Percentiles rank a stretch among this genome's conserved stretches.
Evolutionary conservation across 257 asterid genomes (phyloP).

Genomic region (Solanum pennellii): DNA sequence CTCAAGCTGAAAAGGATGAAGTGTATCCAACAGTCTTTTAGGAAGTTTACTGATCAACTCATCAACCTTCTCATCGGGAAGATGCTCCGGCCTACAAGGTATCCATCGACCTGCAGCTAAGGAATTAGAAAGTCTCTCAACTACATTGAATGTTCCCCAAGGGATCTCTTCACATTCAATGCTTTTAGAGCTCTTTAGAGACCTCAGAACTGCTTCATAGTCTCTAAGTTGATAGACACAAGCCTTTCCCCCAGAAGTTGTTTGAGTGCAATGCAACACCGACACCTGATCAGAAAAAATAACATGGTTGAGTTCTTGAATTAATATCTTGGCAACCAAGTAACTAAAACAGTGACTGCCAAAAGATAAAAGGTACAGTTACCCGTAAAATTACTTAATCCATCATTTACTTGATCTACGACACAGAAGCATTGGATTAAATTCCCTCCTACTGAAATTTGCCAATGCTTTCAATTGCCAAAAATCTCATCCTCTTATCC

Average conservation of each 20-base stretch:
- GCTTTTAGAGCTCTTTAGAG: constrained; percentile 48
- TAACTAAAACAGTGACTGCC: background rate
- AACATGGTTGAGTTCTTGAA: background rate
- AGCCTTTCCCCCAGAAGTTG: constrained; percentile 56
- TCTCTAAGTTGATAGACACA: constrained; percentile 59
- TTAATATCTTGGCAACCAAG: background rate
- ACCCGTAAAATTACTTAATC: background rate
- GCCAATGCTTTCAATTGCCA: background rate
- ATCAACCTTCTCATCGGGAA: constrained; percentile 74
- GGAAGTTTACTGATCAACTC: constrained; percentile 66
- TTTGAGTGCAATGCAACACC: constrained; percentile 76
- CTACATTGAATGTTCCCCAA: constrained; percentile 71
- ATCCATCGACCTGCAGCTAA: constrained; percentile 50
- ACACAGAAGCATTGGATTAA: background rate
- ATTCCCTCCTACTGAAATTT: background rate
- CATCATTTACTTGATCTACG: background rate
- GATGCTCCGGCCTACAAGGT: constrained; percentile 86
- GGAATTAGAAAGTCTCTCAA: constrained; percentile 66
- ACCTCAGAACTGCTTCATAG: constrained; percentile 51
- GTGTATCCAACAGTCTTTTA: constrained; percentile 32
- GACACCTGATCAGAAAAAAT: constrained; percentile 29
- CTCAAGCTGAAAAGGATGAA: constrained; percentile 87
- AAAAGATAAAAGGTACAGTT: background rate
- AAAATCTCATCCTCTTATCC: background rate
- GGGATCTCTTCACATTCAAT: constrained; percentile 84